Evolutionary conservation across 805 yeast species (phyloP).

Genomic region (Grigorovia yakushimaensis): DNA sequence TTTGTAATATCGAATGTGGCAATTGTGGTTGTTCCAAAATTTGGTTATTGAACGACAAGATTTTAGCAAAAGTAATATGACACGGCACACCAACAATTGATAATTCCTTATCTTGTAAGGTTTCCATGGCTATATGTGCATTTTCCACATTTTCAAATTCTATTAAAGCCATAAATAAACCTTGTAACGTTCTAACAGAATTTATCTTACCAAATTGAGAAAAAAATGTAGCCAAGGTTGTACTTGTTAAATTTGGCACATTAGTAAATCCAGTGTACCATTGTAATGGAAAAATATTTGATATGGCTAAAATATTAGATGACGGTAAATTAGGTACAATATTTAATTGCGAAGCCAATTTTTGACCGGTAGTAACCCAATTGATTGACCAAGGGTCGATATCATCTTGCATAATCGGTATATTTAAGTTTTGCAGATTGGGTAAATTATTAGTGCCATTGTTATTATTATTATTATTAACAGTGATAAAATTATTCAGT

Average conservation of each 20-base stretch:
- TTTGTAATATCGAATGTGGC: slow-evolving; percentile 24
- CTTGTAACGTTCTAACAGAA: slow-evolving; percentile 51
- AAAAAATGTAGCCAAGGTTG: slow-evolving; percentile 49
- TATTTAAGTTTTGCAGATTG: neutral
- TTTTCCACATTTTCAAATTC: slow-evolving; percentile 64
- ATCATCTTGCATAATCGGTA: slow-evolving; percentile 40
- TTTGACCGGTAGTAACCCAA: slow-evolving; percentile 53
- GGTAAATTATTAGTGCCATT: neutral
- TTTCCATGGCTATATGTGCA: slow-evolving; percentile 75
- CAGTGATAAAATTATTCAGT: neutral
- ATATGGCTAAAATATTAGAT: slow-evolving; percentile 64
- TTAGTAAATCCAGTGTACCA: slow-evolving; percentile 45
- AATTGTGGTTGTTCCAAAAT: slow-evolving; percentile 2
- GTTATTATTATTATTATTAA: neutral
- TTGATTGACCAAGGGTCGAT: slow-evolving; percentile 47
- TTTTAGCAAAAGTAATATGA: slow-evolving; percentile 75
- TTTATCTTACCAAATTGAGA: slow-evolving; percentile 51
- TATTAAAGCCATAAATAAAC: slow-evolving; percentile 45
- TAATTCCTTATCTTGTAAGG: slow-evolving; percentile 71
- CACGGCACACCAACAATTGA: slow-evolving; percentile 62
- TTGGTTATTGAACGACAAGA: slow-evolving; percentile 18
- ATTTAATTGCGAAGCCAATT: slow-evolving; percentile 62
- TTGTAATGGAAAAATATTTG: slow-evolving; percentile 44
- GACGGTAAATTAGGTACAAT: slow-evolving; percentile 64
- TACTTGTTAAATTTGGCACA: slow-evolving; percentile 32